Evolutionary conservation across 2,329 filamentous ascomycete genomes (phyloP).

Genomic region (Diaporthe velutina): DNA sequence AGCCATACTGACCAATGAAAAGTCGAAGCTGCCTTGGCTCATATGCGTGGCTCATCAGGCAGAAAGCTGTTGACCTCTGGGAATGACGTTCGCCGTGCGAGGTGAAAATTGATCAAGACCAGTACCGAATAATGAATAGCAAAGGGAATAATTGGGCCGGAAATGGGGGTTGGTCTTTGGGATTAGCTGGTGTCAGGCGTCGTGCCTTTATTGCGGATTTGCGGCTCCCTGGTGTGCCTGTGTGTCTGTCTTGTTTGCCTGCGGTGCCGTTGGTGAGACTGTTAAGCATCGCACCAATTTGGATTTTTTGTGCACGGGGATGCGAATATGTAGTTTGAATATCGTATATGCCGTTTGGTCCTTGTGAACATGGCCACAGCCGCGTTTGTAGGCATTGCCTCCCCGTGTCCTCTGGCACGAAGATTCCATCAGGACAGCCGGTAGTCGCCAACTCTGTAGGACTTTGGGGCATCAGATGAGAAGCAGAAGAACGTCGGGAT

Average conservation of each 20-base stretch:
- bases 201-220: neutral
- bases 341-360: constrained; percentile 21
- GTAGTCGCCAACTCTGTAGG: neutral
- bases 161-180: neutral
- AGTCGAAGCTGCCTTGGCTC: constrained; percentile 38
- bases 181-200: constrained; percentile 1
- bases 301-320: constrained; percentile 23
- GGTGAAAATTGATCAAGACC: neutral
- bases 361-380: constrained; percentile 9
- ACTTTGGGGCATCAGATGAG: neutral
- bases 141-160: neutral
- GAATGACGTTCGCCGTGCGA: neutral
- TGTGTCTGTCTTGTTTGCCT: constrained; percentile 36
- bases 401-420: constrained; percentile 4
- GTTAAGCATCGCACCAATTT: constrained; percentile 5
- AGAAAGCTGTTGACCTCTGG: neutral
- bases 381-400: constrained; percentile 21
- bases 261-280: constrained; percentile 5
- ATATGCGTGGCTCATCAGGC: constrained; percentile 33
- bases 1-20: constrained; percentile 38
- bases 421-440: neutral
- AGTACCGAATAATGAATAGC: neutral
- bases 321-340: constrained; percentile 23
- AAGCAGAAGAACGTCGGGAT: neutral
- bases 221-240: neutral